These are phyloP conservation scores for Nadsonia commutata DNA, from an alignment of 1,139 yeast species.

Conservation along the genomic window DNA sequence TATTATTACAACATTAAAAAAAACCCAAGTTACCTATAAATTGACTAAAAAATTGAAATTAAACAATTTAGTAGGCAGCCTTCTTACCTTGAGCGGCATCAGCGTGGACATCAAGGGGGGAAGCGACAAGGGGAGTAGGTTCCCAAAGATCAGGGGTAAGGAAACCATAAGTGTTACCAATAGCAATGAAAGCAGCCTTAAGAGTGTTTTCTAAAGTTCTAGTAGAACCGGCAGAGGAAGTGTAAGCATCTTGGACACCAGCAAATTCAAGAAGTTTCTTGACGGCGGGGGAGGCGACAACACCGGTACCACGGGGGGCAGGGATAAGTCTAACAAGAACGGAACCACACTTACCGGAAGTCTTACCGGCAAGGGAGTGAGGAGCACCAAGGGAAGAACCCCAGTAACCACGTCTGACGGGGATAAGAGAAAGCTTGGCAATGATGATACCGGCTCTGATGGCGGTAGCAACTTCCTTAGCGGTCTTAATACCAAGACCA, in stretches of 20 bases:
- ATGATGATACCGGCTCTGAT: conserved; percentile 98
- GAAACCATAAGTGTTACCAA: conserved; percentile 99
- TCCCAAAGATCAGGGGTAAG: conserved; percentile 99
- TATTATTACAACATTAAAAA: no score
- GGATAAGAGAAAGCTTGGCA: conserved; percentile 97
- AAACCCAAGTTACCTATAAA: no score
- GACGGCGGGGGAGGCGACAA: conserved; percentile 99
- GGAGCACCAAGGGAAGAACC: conserved; percentile 99
- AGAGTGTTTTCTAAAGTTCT: conserved; percentile 99
- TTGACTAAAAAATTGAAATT: no score
- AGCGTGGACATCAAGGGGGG: conserved; percentile 83
- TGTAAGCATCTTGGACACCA: conserved; percentile 99
- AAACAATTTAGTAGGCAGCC: conserved; percentile 12
- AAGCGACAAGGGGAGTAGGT: conserved; percentile 66
- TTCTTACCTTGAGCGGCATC: conserved; percentile 19
- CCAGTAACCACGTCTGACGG: conserved; percentile 99
- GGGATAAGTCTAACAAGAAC: conserved; percentile 97
- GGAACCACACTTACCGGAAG: conserved; percentile 99
- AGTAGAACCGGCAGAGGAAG: conserved; percentile 97
- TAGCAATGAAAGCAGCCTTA: conserved; percentile 98
- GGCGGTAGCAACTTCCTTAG: conserved; percentile 99
- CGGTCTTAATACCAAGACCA: conserved; percentile 99
- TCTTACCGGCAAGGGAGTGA: conserved; percentile 96
- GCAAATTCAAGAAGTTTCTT: conserved; percentile 98
- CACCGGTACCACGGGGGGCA: conserved; percentile 99